These are phyloP conservation scores for Calonectria pseudoturangicola DNA, from an alignment of 2,329 filamentous ascomycete species.

Conservation along the genomic window DNA sequence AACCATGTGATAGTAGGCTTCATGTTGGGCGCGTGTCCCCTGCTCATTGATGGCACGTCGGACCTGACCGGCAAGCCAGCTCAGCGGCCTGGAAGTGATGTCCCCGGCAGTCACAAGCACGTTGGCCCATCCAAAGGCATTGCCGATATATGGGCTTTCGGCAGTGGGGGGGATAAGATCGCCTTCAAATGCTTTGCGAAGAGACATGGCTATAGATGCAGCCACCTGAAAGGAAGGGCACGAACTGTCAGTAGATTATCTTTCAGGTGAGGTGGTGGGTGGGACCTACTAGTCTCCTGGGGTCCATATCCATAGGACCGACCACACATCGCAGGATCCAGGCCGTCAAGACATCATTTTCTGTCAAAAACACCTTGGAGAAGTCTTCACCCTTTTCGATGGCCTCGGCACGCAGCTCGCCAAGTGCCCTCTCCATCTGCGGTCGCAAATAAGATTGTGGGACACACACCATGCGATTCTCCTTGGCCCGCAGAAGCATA, in stretches of 20 bases:
- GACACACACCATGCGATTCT: slow-evolving; percentile 42
- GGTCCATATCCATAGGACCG: slow-evolving; percentile 24
- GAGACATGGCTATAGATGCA: slow-evolving; percentile 39
- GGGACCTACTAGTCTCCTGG: slow-evolving; percentile 28
- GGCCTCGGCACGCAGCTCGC: slow-evolving; percentile 1
- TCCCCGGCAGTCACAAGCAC: neutral
- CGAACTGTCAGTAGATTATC: neutral
- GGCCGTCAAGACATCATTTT: slow-evolving; percentile 39
- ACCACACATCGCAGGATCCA: slow-evolving; percentile 39
- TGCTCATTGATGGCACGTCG: slow-evolving; percentile 30
- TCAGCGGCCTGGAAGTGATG: slow-evolving; percentile 14
- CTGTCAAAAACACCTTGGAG: slow-evolving; percentile 36
- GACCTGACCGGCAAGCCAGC: slow-evolving; percentile 27
- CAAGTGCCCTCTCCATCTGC: slow-evolving; percentile 21
- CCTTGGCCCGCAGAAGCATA: slow-evolving; percentile 30
- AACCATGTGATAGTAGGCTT: slow-evolving; percentile 20
- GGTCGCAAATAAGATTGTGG: slow-evolving; percentile 34
- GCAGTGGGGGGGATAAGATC: slow-evolving; percentile 19
- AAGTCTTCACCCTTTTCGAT: neutral
- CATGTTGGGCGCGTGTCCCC: slow-evolving; percentile 30
- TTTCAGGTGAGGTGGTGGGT: neutral
- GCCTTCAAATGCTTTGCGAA: slow-evolving; percentile 13
- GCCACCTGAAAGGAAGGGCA: slow-evolving; percentile 4
- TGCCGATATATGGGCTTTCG: slow-evolving; percentile 33
- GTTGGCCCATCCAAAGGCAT: slow-evolving; percentile 38